Evolutionary conservation across 768 basidiomycete species (phyloP), one percentile per base, ranked within the genome.

Genomic region (Kwoniella mangroviensis): DNA sequence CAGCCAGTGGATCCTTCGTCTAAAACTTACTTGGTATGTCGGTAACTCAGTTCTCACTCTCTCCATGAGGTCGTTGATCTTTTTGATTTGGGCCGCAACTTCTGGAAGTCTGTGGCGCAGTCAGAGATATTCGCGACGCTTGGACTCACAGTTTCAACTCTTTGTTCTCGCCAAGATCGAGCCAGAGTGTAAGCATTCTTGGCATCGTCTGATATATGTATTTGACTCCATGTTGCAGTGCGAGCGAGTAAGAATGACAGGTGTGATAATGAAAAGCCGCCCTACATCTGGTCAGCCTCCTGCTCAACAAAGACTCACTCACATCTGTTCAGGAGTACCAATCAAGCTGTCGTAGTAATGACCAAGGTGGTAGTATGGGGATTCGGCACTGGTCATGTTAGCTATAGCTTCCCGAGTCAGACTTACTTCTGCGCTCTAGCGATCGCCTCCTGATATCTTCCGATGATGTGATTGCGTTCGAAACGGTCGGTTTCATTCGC

Each of bases 121-220:
- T 58, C 56, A 66, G 34, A 26, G 15, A 2, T 51, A 2, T 22
- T 15, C 49, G 55, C 7, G 13, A 54, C 10, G 22, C 26, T 10
- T 54, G n/a, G 21, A 69, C 67, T 21, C 54, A 73, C 77, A 63
- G 69, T 49, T 40, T 54, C 12, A 56, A 15, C 9, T 69, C 72
- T 9, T 76, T 71, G n/a, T 87, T 84, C 63, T 94, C 94, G n/a
- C 91, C 94, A 68, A 92, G 82, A 81, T 97, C 94, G 60, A 98
- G 84, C 94, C 95, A 99, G 40, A 99, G 88, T 0, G 94, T 98
- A 10, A 99, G 86, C 71, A 98, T 86, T 51, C 97, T 89, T 0
- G 97, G 95, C 70, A 99, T 89, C 0, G 94, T 93, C 80, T 96
- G 96, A 81, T 96, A 98, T 24, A 96, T 90, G 81, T 91, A 97